Evolutionary conservation across 73 alveolate species (phyloP), one percentile per base, ranked within the genome.

Genomic region (Symbiodinium natans): DNA sequence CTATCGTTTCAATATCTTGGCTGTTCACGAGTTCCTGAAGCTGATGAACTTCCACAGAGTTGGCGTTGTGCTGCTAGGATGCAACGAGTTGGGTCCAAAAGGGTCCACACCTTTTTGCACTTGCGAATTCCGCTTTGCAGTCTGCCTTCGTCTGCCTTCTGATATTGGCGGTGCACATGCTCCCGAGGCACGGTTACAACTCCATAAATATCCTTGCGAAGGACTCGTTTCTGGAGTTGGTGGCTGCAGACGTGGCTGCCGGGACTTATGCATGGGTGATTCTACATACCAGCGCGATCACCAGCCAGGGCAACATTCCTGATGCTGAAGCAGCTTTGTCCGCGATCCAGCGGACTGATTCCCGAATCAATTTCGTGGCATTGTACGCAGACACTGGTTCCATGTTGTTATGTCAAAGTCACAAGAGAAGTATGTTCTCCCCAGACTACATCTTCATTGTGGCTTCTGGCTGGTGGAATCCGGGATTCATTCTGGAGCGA

Each of bases 391-490:
- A 41, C 74, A 85, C 75, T 68, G 96, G 96, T 39, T 90, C 96
- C 80, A 90, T 90, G 96, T 71, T 90, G 46, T 19, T 90, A 38
- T 90, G 96, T 40, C 96, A 90, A 23, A 63, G 75, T 27, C 41
- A 63, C 88, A 68, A 90, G 54, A 41, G 42, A 41, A 90, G 71
- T 42, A 41, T 63, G 48, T 43, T 90, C 36, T 10, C 96, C 5
- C 96, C 96, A 19, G 96, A 90, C 48, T 90, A 56, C 88, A 71
- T 68, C 29, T 90, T 84, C 88, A 68, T 90, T 31, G 96, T 90
- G 36, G 59, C 96, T 29, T 68, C 96, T 4, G 96, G 96, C 7
- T 90, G 96, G 96, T 90, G 96, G 96, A 90, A 90, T 29, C 52
- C 43, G 31, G 77, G 77, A 13, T 90, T 27, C 77, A 71, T 90